Evolutionary conservation across 352 stramenopile genomes (phyloP).

Genomic region (Globisporangium ultimum): DNA sequence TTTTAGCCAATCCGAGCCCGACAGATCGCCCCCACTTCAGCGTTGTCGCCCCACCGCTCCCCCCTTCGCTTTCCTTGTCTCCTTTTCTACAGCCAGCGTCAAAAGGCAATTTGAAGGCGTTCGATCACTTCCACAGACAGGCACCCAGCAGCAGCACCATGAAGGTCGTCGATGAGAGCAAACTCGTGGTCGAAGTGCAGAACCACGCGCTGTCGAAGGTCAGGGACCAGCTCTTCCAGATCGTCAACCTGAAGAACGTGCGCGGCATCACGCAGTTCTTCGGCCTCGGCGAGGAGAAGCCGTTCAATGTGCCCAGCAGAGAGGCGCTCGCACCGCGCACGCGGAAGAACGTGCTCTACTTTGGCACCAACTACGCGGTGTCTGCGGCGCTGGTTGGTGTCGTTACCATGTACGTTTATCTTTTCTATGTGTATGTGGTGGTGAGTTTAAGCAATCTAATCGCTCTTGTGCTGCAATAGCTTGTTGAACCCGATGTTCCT

Average conservation of each 20-base stretch:
- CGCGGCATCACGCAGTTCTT: constrained; percentile 82
- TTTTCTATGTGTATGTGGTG: neutral
- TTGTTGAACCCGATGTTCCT: constrained; percentile 85
- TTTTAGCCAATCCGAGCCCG: constrained; percentile 39
- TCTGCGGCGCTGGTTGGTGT: constrained; percentile 71
- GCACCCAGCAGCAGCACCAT: constrained; percentile 27
- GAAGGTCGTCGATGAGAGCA: constrained; percentile 64
- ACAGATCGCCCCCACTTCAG: constrained; percentile 9
- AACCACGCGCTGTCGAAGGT: constrained; percentile 59
- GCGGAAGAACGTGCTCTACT: constrained; percentile 82
- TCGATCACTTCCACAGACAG: constrained; percentile 6
- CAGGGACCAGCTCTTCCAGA: constrained; percentile 62
- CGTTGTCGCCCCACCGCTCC: neutral
- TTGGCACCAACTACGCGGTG: constrained; percentile 83
- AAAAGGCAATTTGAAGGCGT: neutral
- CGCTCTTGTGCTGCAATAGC: constrained; percentile 20
- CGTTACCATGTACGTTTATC: constrained; percentile 71
- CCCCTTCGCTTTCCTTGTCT: neutral
- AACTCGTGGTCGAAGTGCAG: constrained; percentile 64
- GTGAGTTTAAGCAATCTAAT: neutral
- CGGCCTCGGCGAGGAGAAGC: constrained; percentile 80
- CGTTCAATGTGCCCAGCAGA: constrained; percentile 73
- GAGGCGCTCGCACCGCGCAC: constrained; percentile 57
- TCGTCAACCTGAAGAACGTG: constrained; percentile 72
- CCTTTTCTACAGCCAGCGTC: neutral